Evolutionary conservation across 2,329 filamentous ascomycete species (phyloP).

Genomic region (Sporothrix protearum): DNA sequence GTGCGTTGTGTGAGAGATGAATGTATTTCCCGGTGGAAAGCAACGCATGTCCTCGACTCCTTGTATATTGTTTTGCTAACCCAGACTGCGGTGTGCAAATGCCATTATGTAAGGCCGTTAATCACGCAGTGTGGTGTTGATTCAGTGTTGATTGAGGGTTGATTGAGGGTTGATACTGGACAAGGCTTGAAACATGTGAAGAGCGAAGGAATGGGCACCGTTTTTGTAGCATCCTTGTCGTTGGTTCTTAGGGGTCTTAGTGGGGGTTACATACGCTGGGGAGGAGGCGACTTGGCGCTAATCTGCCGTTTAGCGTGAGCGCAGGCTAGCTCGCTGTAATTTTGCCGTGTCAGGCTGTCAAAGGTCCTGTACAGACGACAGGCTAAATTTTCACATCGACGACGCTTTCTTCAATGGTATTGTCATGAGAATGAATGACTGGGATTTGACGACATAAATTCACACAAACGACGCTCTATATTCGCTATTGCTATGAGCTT

Average conservation of each 20-base stretch:
- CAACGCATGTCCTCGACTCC: neutral
- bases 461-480: neutral
- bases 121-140: neutral
- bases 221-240: slow-evolving; percentile 1
- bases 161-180: neutral
- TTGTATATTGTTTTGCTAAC: neutral
- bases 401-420: neutral
- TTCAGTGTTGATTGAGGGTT: neutral
- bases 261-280: neutral
- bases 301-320: neutral
- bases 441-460: neutral
- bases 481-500: no score
- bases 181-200: neutral
- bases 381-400: slow-evolving; percentile 2
- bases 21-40: neutral
- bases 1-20: no score
- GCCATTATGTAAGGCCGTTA: slow-evolving; percentile 3
- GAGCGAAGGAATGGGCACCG: neutral
- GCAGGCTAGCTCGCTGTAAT: neutral
- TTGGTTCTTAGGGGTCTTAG: neutral
- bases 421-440: no score
- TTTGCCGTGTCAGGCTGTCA: slow-evolving; percentile 1
- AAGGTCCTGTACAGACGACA: neutral
- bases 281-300: neutral
- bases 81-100: neutral